Evolutionary conservation across 192 early-diverging fungal species (phyloP), one percentile per base, ranked within the genome.

Genomic region (Backusella circina): DNA sequence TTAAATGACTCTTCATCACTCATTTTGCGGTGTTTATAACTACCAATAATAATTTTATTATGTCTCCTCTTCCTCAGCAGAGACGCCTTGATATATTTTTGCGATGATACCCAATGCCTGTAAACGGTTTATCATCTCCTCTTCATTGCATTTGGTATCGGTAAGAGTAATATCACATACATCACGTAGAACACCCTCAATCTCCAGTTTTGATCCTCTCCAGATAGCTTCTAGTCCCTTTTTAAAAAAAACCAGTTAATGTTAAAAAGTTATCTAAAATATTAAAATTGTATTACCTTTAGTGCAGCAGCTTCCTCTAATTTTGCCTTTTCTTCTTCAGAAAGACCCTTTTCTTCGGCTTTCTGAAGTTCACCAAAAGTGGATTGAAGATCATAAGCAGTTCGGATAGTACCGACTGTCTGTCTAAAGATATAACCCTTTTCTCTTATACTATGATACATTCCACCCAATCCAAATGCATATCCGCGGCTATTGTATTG

Each of bases 121-220:
- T 0, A 94, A 93, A 32, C 97, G 87, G 79, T 92, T 86, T 72
- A 84, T 75, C 61, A 87, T 70, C 1, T 86, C 79, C 69, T 89
- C 83, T 79, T 89, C 90, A 64, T 84, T 68, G 6, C 84, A 86
- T 39, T 54, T 77, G 35, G 88, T 83, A 78, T 97, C 95, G 51
- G 89, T 85, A 67, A 98, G 83, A 28, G 95, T 90, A 10, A 78
- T 71, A 75, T 96, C 96, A 83, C 98, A 99, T 4, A 97, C 96
- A 74, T 97, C 94, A 61, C 96, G 87, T 68, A 98, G 80, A 12
- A 97, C 95, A 75, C 88, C 89, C 79, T 98, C 95, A 57, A 99
- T 95, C 77, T 99, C 98, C 74, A 99, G 80, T 76, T 97, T 96
- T 65, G 91, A 93, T 26, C 94, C 95, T 82, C 93, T 88, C 97